These are phyloP conservation scores for Aspergillus persii DNA, from an alignment of 2,329 filamentous ascomycete species.

Conservation along the genomic window DNA sequence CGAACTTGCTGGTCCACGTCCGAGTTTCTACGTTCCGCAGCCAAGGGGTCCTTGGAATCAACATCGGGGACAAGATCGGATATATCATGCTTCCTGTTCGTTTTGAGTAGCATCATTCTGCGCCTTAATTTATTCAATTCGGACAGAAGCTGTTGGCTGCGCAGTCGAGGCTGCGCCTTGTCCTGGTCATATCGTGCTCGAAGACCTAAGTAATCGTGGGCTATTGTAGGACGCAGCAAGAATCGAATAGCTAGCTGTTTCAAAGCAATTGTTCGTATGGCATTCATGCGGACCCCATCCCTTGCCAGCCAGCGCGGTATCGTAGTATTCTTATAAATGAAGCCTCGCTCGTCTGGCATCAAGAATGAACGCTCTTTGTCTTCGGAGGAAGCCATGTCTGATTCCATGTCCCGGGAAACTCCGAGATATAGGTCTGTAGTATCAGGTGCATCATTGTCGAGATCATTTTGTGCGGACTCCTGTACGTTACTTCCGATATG, in stretches of 20 bases:
- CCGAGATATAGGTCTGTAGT: no score
- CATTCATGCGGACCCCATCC: conserved; percentile 34
- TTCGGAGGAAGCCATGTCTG: conserved; percentile 2
- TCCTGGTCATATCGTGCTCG: conserved; percentile 32
- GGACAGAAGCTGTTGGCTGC: conserved; percentile 30
- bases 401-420: not conserved
- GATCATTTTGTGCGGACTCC: not conserved
- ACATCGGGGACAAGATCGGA: no score
- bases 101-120: conserved; percentile 32
- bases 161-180: conserved; percentile 27
- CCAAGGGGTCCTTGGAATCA: no score
- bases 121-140: conserved; percentile 34
- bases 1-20: conserved; percentile 30
- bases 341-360: not conserved
- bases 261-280: conserved; percentile 39
- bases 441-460: not conserved
- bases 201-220: conserved; percentile 37
- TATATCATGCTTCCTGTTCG: conserved; percentile 6
- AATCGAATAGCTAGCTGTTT: conserved; percentile 40
- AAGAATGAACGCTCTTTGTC: conserved; percentile 5
- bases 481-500: not conserved
- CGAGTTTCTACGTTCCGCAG: conserved; percentile 17
- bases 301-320: conserved; percentile 28
- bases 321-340: conserved; percentile 21
- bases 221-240: conserved; percentile 38